phyloP scores from a whole-genome alignment of 306 rosid genomes.

The Geum urbanum region DNA sequence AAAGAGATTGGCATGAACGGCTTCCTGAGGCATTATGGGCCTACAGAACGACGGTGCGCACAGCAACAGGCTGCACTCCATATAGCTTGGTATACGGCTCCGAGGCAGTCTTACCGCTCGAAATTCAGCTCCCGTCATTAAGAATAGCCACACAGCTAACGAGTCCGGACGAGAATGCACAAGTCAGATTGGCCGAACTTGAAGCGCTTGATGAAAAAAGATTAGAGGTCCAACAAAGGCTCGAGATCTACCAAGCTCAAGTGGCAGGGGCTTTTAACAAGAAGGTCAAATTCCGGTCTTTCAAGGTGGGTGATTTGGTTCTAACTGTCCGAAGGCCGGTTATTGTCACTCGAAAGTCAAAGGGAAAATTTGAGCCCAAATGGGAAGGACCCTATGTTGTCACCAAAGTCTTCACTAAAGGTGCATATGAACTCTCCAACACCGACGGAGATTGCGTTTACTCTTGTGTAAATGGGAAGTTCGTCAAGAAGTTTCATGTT shows the following conservation, averaged over 20 bases:
- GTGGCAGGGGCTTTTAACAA: not conserved
- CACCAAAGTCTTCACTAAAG: not conserved
- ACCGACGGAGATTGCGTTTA: not conserved
- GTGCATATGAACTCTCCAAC: slow-evolving; percentile 2
- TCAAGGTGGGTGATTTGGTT: not conserved
- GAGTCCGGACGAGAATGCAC: not conserved
- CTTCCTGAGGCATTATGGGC: not conserved
- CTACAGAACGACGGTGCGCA: not conserved
- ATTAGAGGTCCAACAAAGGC: no score
- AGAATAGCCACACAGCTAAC: not conserved
- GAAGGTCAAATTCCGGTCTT: not conserved
- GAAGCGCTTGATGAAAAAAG: no score
- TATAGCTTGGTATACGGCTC: no score
- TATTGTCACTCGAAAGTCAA: not conserved
- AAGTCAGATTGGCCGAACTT: no score
- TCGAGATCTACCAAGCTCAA: no score
- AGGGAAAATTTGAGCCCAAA: not conserved
- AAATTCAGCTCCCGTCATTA: not conserved
- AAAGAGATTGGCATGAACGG: not conserved
- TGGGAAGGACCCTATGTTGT: slow-evolving; percentile 1
- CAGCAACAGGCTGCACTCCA: not conserved
- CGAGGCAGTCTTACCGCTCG: not conserved
- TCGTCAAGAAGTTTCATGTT: not conserved
- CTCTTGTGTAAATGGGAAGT: slow-evolving; percentile 3
- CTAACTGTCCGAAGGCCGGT: not conserved